Evolutionary conservation across 768 basidiomycete genomes (phyloP), one percentile per base, ranked within the genome.

Genomic region (Scleroderma bovista): DNA sequence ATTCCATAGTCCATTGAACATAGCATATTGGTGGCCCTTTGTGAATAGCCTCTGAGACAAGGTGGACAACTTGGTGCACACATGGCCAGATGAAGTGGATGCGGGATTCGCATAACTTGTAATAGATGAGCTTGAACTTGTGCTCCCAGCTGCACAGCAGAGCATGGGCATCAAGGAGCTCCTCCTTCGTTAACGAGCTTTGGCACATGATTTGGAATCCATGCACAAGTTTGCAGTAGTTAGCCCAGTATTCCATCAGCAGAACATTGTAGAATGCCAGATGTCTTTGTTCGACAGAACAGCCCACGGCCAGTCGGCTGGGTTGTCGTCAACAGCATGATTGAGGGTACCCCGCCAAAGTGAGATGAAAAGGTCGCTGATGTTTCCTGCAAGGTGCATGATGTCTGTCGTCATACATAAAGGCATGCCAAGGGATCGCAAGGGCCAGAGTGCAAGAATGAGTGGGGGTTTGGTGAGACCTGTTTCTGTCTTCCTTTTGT

Each of bases 381-480:
- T 4, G 29, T 71, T 72, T 0, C 62, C 44, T 1, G 46, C 46
- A 0, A 72, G 59, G 51, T 76, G 72, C 75, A 79, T 79, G 0
- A 67, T n/a, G 50, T 79, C 75, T 1, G 66, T 60, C 1, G 60
- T 51, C 55, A 75, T 76, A 22, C 61, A 64, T 0, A 42, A 24
- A 1, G 74, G 74, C 4, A 74, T 45, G 0, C 60, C 57, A 11
- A 75, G 61, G 0, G 46, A 61, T 3, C 23, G 44, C 0, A 37
- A 20, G 0, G 42, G 42, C 0, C 40, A 17, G 9, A 78, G 56
- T 1, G 70, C 72, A 16, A 57, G 57, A 19, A 77, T 64, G 10
- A 78, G 59, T 1, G 57, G 67, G 0, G 70, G 68, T 33, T 69
- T 70, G 0, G 46, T 58, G 11, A 75, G 58, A 0, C 74, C 73